Evolutionary conservation across 192 early-diverging fungal genomes (phyloP).

Genomic region (Phycomyces blakesleeanus): DNA sequence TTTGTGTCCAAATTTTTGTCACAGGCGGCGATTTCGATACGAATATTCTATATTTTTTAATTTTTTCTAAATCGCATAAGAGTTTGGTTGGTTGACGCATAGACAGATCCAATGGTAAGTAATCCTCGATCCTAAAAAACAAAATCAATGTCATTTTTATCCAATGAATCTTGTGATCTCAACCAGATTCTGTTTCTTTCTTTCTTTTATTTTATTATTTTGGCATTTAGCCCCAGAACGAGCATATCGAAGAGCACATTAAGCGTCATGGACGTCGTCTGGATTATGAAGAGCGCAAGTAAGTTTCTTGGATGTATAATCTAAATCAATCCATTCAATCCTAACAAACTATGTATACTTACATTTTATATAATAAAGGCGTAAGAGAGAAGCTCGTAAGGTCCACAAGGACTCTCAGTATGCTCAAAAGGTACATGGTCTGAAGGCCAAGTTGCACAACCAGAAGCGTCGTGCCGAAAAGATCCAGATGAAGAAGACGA

Average conservation of each 20-base stretch:
- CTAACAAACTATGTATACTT: neutral
- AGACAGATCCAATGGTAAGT: too few relatives aligned
- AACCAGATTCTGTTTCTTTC: too few relatives aligned
- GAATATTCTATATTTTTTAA: too few relatives aligned
- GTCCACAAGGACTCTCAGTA: conserved; percentile 86
- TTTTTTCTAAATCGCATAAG: too few relatives aligned
- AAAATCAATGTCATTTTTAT: too few relatives aligned
- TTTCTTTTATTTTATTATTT: too few relatives aligned
- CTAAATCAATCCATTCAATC: neutral
- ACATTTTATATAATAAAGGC: conserved; percentile 43
- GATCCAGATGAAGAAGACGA: conserved; percentile 99
- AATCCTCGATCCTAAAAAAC: too few relatives aligned
- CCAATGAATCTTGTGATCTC: too few relatives aligned
- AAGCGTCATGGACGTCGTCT: conserved; percentile 94
- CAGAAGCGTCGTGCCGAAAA: conserved; percentile 97
- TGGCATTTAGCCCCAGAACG: conserved; percentile 81
- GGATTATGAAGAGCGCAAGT: conserved; percentile 94
- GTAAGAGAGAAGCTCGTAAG: conserved; percentile 92
- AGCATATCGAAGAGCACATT: conserved; percentile 98
- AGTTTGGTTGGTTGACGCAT: too few relatives aligned
- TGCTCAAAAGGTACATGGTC: conserved; percentile 95
- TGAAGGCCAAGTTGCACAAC: conserved; percentile 98
- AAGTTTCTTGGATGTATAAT: conserved; percentile 20
- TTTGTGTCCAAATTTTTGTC: too few relatives aligned
- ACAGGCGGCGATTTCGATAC: too few relatives aligned